Conservation (phyloP, 306 rosid species). For the Vigna reflexopilosa region DNA sequence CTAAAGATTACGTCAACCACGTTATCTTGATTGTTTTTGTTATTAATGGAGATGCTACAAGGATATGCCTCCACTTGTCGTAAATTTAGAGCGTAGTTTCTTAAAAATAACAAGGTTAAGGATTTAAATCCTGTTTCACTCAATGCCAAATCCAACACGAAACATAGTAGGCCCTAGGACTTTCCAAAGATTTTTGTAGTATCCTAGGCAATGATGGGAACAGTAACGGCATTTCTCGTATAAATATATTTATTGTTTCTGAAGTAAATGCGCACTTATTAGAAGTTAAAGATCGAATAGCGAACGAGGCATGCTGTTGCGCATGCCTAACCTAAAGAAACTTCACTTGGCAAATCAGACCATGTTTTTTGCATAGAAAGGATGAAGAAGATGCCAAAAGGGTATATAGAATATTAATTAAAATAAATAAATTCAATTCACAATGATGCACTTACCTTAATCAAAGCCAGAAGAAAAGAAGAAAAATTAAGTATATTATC, state of each 20-base stretch:
- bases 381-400: background rate
- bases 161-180: background rate
- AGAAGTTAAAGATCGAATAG: background rate
- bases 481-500: background rate
- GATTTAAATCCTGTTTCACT: slow-evolving; percentile 10
- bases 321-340: slow-evolving; percentile 17
- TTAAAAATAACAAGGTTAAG: background rate
- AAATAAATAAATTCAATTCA: background rate
- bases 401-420: background rate
- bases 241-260: slow-evolving; percentile 5
- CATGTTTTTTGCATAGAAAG: slow-evolving; percentile 1
- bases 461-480: background rate
- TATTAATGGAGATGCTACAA: background rate
- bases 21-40: background rate
- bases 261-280: slow-evolving; percentile 14
- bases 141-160: slow-evolving; percentile 1
- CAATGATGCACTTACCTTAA: slow-evolving; percentile 2
- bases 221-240: background rate
- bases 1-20: background rate
- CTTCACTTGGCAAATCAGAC: background rate
- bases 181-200: background rate
- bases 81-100: background rate
- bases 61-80: background rate
- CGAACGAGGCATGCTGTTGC: background rate
- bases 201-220: slow-evolving; percentile 13